Evolutionary conservation across 2,329 filamentous ascomycete genomes (phyloP).

Genomic region (Pseudocercospora pini-densiflorae): DNA sequence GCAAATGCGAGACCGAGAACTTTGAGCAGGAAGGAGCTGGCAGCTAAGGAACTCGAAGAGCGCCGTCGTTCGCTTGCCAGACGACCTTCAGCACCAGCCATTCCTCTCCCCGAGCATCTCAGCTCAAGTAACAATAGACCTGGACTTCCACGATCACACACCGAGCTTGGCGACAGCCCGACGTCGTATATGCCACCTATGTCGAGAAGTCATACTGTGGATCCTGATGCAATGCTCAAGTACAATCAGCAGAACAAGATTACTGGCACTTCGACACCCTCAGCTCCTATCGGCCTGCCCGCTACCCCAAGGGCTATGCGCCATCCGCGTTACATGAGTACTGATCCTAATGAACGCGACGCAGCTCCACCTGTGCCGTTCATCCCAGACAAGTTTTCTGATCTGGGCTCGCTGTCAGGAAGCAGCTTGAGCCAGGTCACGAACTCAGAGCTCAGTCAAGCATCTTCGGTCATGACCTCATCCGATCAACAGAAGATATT

Average conservation of each 20-base stretch:
- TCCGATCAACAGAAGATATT: conserved; percentile 22
- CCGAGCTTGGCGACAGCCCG: conserved; percentile 51
- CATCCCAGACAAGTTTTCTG: conserved; percentile 56
- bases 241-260: conserved; percentile 37
- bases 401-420: conserved; percentile 32
- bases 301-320: conserved; percentile 92
- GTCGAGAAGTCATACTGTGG: conserved; percentile 68
- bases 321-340: conserved; percentile 70
- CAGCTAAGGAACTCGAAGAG: conserved; percentile 83
- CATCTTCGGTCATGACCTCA: conserved; percentile 13
- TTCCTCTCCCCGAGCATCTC: conserved; percentile 71
- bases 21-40: conserved; percentile 49
- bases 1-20: conserved; percentile 28
- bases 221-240: conserved; percentile 55
- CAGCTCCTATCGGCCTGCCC: conserved; percentile 74
- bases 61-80: conserved; percentile 82
- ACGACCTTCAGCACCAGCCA: conserved; percentile 76
- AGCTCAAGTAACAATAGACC: conserved; percentile 40
- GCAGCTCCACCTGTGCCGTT: conserved; percentile 58
- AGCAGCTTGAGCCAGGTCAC: conserved; percentile 36
- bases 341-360: conserved; percentile 57
- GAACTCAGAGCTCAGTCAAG: conserved; percentile 37
- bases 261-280: conserved; percentile 53
- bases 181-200: conserved; percentile 44
- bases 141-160: conserved; percentile 43